These are phyloP conservation scores for Calocera cornea DNA, from an alignment of 768 basidiomycete genomes.

Conservation along the genomic window DNA sequence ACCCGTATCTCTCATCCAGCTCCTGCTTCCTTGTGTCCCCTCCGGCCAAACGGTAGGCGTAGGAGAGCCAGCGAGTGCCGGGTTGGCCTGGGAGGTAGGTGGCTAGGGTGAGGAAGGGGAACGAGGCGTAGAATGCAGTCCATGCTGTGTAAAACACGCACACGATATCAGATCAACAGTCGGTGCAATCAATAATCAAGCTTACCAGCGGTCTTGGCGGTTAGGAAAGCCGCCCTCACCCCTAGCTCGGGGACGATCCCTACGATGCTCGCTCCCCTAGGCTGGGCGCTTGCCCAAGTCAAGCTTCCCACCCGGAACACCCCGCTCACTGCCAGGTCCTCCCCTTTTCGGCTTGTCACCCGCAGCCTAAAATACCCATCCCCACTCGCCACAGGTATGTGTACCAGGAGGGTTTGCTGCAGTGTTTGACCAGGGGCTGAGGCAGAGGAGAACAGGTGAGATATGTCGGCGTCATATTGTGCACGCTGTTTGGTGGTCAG, in stretches of 20 bases:
- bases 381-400: conserved; percentile 13
- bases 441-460: conserved; percentile 2
- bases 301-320: conserved; percentile 14
- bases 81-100: conserved; percentile 11
- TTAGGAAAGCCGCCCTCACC: conserved; percentile 8
- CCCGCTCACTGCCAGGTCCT: conserved; percentile 10
- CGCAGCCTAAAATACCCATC: conserved; percentile 15
- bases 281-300: conserved; percentile 9
- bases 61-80: conserved; percentile 8
- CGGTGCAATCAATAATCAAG: no score
- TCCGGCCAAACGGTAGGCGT: not conserved
- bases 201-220: conserved; percentile 7
- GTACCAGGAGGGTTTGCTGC: conserved; percentile 10
- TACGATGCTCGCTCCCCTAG: conserved; percentile 11
- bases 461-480: conserved; percentile 7
- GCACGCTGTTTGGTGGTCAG: not conserved
- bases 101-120: conserved; percentile 13
- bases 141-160: no score
- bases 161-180: no score
- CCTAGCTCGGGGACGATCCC: conserved; percentile 12
- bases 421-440: not conserved
- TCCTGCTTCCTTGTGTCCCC: conserved; percentile 8
- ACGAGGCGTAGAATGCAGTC: conserved; percentile 13
- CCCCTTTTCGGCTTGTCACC: conserved; percentile 6
- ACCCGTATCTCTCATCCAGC: conserved; percentile 4